Evolutionary conservation across 768 basidiomycete species (phyloP).

Genomic region (Boletus huronensis): DNA sequence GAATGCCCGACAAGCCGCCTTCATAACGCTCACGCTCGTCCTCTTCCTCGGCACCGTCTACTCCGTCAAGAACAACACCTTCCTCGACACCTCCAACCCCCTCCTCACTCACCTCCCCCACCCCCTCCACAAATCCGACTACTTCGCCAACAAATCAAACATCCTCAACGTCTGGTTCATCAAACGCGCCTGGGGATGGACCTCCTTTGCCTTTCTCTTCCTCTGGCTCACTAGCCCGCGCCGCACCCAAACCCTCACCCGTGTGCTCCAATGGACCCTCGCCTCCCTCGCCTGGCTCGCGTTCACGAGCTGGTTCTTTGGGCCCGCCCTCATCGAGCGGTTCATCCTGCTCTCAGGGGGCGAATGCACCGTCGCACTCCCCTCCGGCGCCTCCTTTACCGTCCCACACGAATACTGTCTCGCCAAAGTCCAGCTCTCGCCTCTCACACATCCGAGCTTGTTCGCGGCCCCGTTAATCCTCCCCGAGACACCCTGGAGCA

Average conservation of each 20-base stretch:
- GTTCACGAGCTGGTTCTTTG: constrained; percentile 88
- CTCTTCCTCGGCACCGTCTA: constrained; percentile 61
- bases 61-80: constrained; percentile 61
- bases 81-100: constrained; percentile 83
- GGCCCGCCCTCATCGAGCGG: constrained; percentile 71
- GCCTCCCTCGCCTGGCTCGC: constrained; percentile 67
- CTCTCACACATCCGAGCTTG: constrained; percentile 57
- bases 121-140: constrained; percentile 56
- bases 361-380: constrained; percentile 67
- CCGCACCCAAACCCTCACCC: constrained; percentile 36
- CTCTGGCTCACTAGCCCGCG: constrained; percentile 57
- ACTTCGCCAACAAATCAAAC: constrained; percentile 81
- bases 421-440: constrained; percentile 47
- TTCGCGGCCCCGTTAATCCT: constrained; percentile 45
- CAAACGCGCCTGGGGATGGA: constrained; percentile 92
- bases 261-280: constrained; percentile 51
- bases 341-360: constrained; percentile 66
- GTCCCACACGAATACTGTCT: constrained; percentile 61
- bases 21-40: constrained; percentile 43
- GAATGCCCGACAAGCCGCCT: constrained; percentile 30
- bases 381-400: constrained; percentile 48
- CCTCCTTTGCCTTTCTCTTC: constrained; percentile 60
- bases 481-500: constrained; percentile 42
- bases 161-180: constrained; percentile 82
- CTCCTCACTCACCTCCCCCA: constrained; percentile 67